These are phyloP conservation scores for Pichia paraexigua DNA, from an alignment of 805 yeast species.

Conservation along the genomic window DNA sequence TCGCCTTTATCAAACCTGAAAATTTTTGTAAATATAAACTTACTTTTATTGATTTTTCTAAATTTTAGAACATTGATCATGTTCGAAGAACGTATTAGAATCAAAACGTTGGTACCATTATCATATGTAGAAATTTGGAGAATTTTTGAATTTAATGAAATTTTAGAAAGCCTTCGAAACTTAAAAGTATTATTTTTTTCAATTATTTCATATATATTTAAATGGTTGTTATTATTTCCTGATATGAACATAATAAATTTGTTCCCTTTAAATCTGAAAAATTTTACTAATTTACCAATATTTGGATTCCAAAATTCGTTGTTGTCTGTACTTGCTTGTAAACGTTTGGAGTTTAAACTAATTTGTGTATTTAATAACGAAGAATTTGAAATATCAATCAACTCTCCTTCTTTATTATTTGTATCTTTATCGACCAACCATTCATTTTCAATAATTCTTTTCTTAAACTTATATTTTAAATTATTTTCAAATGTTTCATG, in stretches of 20 bases:
- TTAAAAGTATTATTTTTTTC: background rate
- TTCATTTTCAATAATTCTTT: background rate
- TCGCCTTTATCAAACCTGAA: constrained; percentile 2
- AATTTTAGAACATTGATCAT: no score
- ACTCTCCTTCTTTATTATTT: no score
- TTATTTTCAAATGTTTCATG: background rate
- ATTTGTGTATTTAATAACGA: background rate
- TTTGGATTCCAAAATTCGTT: background rate
- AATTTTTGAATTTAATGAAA: background rate
- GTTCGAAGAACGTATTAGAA: background rate
- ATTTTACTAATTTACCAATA: background rate
- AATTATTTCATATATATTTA: background rate
- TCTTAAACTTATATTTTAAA: background rate
- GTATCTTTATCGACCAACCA: background rate
- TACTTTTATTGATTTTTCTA: background rate
- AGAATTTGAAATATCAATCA: background rate
- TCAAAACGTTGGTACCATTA: no score
- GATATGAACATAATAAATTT: background rate
- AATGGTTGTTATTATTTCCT: background rate
- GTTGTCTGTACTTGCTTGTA: background rate
- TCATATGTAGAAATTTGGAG: background rate
- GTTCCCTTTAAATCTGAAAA: background rate
- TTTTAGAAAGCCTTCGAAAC: background rate
- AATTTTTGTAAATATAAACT: background rate
- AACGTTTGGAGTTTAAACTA: background rate